A percentile compares a stretch with the other conserved stretches of the same genome.
Conservation (phyloP, 1,139 yeast genomes). For the Kodamaea fungicola region DNA sequence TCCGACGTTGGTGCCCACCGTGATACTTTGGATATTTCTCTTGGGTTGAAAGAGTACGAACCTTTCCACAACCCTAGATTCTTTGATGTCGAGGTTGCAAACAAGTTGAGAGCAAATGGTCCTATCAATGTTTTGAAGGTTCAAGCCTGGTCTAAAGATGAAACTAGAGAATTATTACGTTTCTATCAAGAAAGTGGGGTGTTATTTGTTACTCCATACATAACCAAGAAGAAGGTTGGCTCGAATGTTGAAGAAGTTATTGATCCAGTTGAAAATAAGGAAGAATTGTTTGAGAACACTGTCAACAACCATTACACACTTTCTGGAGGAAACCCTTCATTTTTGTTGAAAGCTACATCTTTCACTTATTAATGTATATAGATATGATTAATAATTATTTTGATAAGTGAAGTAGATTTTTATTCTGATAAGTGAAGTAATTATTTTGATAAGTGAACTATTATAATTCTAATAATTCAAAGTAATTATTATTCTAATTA, state of each 20-base stretch:
- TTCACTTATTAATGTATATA: slow-evolving; percentile 17
- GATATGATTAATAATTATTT: too few species aligned
- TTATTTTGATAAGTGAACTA: too few species aligned
- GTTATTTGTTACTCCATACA: slow-evolving; percentile 40
- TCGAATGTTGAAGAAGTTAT: slow-evolving; percentile 10
- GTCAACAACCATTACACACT: slow-evolving; percentile 57
- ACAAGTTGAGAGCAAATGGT: slow-evolving; percentile 42
- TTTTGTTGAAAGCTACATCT: slow-evolving; percentile 45
- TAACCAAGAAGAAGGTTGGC: slow-evolving; percentile 28
- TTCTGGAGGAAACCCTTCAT: slow-evolving; percentile 82
- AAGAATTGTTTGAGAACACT: slow-evolving; percentile 29
- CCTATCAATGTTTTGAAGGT: slow-evolving; percentile 49
- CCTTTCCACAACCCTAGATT: slow-evolving; percentile 50
- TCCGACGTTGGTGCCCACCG: slow-evolving; percentile 20
- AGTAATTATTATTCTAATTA: too few species aligned
- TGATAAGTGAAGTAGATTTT: too few species aligned
- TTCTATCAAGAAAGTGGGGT: slow-evolving; percentile 58
- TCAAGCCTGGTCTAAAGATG: slow-evolving; percentile 49
- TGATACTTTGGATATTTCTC: slow-evolving; percentile 60
- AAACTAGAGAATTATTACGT: slow-evolving; percentile 50
- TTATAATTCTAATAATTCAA: too few species aligned
- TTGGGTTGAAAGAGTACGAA: slow-evolving; percentile 52
- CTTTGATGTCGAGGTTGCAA: slow-evolving; percentile 56
- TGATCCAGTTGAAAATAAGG: slow-evolving; percentile 17
- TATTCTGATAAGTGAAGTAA: too few species aligned